These are phyloP conservation scores for Penicillium aurantiogriseum DNA, from an alignment of 2,329 filamentous ascomycete species.

Conservation along the genomic window DNA sequence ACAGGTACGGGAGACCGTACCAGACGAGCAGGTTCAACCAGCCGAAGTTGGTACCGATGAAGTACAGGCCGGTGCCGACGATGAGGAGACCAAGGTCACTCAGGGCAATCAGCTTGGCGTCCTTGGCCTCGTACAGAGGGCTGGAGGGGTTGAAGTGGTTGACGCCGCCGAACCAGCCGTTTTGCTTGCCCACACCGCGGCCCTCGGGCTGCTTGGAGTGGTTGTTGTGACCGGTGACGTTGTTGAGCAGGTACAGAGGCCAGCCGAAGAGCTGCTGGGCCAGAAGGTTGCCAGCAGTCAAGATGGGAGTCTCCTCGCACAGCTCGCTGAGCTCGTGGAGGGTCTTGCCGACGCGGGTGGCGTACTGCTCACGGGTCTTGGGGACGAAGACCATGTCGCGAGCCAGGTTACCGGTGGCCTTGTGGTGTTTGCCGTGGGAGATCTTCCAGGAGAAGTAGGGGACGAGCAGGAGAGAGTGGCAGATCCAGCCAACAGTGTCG, in stretches of 20 bases:
- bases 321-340: conserved; percentile 83
- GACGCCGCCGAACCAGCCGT: conserved; percentile 75
- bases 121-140: conserved; percentile 87
- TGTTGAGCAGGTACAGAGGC: conserved; percentile 86
- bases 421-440: conserved; percentile 99
- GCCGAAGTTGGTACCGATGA: conserved; percentile 74
- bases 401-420: conserved; percentile 94
- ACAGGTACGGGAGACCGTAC: conserved; percentile 93
- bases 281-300: conserved; percentile 71
- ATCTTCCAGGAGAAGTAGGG: conserved; percentile 99
- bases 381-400: conserved; percentile 99
- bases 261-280: conserved; percentile 88
- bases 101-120: conserved; percentile 80
- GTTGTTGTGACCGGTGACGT: conserved; percentile 94
- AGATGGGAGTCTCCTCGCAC: conserved; percentile 89
- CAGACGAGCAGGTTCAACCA: conserved; percentile 85
- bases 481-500: conserved; percentile 87
- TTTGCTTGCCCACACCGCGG: conserved; percentile 86
- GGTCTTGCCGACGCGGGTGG: conserved; percentile 69
- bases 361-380: conserved; percentile 79
- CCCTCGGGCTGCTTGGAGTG: conserved; percentile 90
- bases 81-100: conserved; percentile 79
- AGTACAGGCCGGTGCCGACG: conserved; percentile 60
- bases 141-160: conserved; percentile 92
- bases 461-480: conserved; percentile 84